Base-by-base conservation (phyloP, 2,329 filamentous ascomycete species). In the Alternaria angustiovoidea region DNA sequence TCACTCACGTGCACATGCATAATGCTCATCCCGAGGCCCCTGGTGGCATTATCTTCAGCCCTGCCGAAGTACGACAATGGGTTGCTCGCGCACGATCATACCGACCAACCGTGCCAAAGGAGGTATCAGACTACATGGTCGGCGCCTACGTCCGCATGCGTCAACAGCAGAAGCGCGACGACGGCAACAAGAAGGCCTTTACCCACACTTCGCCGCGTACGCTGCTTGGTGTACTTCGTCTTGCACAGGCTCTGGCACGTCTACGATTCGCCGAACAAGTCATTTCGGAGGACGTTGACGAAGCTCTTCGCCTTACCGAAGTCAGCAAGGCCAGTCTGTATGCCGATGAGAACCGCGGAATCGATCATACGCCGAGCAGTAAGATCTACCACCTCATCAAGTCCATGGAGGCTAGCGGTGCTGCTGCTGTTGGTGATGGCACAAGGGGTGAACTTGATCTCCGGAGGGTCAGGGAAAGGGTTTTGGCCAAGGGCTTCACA, bases 1-100 rank as follows among this genome's bases (percentile, higher is more conserved):
- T 99, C 67, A 91, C 95, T 32, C 92, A 93, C 75, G 95, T 99
- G 51, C 95, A 99, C 83, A 99, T 98, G 91, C 89, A 98, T 84
- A 95, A 91, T 81, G 89, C 88, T 56, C 95, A 99, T 78, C 95
- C 95, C 0, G 93, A 97, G 69, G 66, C 75, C 51, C 82, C 86
- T 38, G 81, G 83, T 52, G 85, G 86, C 14, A 84, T 95, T n/a
- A 87, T 97, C 68, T 97, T 99, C 81, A 89, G 89, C 2, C 95
- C 95, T 0, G 88, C 94, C 67, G 95, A 99, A 81, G 94, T 99
- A 51, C 92, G 95, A 57, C 93, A 96, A 69, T 99, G 97, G 83
- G 92, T 99, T 61, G 94, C 95, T 11, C 91, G 94, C 75, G 95
- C 95, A 2, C 90, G 95, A 54, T 92, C 91, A 16, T 97, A 89